These are phyloP conservation scores for Fusarium transvaalense DNA, from an alignment of 2,329 filamentous ascomycete species.

Conservation along the genomic window DNA sequence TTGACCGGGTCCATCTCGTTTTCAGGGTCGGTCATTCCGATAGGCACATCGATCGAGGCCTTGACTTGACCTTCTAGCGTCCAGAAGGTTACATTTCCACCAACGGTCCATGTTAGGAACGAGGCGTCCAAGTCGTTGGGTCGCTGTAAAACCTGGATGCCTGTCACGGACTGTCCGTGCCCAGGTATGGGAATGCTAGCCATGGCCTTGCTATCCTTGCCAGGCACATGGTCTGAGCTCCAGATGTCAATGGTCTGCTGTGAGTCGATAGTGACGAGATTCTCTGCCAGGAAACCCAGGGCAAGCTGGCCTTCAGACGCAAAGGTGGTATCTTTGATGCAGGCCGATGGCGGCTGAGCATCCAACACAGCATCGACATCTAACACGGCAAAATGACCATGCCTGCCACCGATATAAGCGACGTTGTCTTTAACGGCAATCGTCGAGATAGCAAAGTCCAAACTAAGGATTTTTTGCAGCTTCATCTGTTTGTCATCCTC, in stretches of 20 bases:
- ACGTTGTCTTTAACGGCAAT: slow-evolving; percentile 70
- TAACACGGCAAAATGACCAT: slow-evolving; percentile 69
- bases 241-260: slow-evolving; percentile 80
- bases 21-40: slow-evolving; percentile 71
- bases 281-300: slow-evolving; percentile 75
- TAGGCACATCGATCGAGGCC: slow-evolving; percentile 72
- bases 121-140: slow-evolving; percentile 73
- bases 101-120: slow-evolving; percentile 91
- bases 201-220: slow-evolving; percentile 53
- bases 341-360: slow-evolving; percentile 52
- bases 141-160: slow-evolving; percentile 74
- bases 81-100: slow-evolving; percentile 88
- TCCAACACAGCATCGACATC: slow-evolving; percentile 64
- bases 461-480: slow-evolving; percentile 73
- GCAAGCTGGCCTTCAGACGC: slow-evolving; percentile 67
- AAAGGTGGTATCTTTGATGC: slow-evolving; percentile 56
- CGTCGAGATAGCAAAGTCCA: slow-evolving; percentile 77
- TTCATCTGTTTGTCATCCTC: slow-evolving; percentile 79
- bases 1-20: slow-evolving; percentile 67
- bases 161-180: slow-evolving; percentile 75
- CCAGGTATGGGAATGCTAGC: slow-evolving; percentile 70
- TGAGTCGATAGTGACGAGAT: slow-evolving; percentile 80
- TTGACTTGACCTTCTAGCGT: slow-evolving; percentile 76
- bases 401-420: slow-evolving; percentile 77
- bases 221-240: slow-evolving; percentile 61